Evolutionary conservation across 1,284 basidiomycete genomes (phyloP), one percentile per base, ranked within the genome.

Genomic region (Blastosporella zonata): DNA sequence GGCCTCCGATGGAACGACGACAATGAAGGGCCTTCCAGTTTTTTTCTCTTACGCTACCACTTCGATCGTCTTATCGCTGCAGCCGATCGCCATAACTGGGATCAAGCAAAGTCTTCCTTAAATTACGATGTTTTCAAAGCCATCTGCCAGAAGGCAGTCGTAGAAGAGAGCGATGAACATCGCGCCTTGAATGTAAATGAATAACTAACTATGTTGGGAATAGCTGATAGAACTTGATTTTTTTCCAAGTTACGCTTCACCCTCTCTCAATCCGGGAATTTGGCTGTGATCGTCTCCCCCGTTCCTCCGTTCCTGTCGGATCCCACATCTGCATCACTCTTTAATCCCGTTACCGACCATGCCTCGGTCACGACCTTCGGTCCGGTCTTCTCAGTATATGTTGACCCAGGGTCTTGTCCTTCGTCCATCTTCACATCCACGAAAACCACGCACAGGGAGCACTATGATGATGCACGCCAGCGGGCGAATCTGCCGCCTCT

Each of bases 371-470:
- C 63, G 42, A 52, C 54, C 40, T 59, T 58, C 44, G 63, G 59
- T 36, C 60, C 67, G 2, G 58, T 70, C 18, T 62, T 75, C 48
- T 62, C 61, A 17, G 57, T 87, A 40, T 67, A 69, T 47, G 53
- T 87, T 40, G 87, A 90, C 63, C 70, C 68, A 1, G 60, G 70
- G 49, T 64, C 77, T 3, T 84, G 81, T 1, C 62, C 71, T 6
- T 66, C 75, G 0, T 81, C 81, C 9, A 52, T 75, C 13, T 84
- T 82, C 60, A 84, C 84, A 0, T 59, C 62, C 25, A 83, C 84
- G 38, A 90, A 90, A 64, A 90, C 87, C 0, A 87, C 87, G 1
- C 52, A 72, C 25, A 75, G 88, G 40, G 53, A 61, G 7, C 62
- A 73, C 21, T 90, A 90, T 56, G 71, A 81, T 31, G 70, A 71